Percentiles rank a stretch among this genome's conserved stretches.
Evolutionary conservation across 768 basidiomycete genomes (phyloP).

Genomic region (Favolaschia claudopus): DNA sequence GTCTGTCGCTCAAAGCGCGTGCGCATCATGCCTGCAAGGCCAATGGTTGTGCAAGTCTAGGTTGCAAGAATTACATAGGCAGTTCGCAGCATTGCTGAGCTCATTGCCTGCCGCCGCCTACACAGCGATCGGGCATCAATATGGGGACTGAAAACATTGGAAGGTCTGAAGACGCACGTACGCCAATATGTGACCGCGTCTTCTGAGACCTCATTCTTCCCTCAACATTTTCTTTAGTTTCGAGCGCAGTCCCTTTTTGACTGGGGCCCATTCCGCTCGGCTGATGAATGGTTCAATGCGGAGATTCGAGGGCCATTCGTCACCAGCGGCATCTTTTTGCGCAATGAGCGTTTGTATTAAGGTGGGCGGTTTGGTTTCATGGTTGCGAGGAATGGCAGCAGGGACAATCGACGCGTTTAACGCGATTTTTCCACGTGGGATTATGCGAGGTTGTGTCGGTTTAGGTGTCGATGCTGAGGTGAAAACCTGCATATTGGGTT

Average conservation of each 20-base stretch:
- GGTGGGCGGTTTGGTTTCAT: slow-evolving; percentile 28
- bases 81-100: too few relatives aligned
- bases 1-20: too few relatives aligned
- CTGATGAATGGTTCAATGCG: slow-evolving; percentile 56
- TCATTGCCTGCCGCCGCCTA: too few relatives aligned
- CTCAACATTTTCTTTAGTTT: slow-evolving; percentile 50
- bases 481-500: slow-evolving; percentile 21
- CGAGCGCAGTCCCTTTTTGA: slow-evolving; percentile 44
- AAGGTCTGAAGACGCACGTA: too few relatives aligned
- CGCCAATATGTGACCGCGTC: too few relatives aligned
- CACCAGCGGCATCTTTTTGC: slow-evolving; percentile 46
- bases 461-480: background rate
- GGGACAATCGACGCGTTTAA: slow-evolving; percentile 10
- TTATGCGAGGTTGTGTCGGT: slow-evolving; percentile 5
- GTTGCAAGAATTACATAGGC: too few relatives aligned
- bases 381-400: slow-evolving; percentile 17
- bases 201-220: slow-evolving; percentile 42
- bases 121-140: too few relatives aligned
- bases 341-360: slow-evolving; percentile 52
- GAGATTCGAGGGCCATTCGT: slow-evolving; percentile 55
- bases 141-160: too few relatives aligned
- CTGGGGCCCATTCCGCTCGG: slow-evolving; percentile 46
- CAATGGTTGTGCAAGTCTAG: too few relatives aligned
- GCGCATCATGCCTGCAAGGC: too few relatives aligned
- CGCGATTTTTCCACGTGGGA: slow-evolving; percentile 6